Evolutionary conservation across 2,329 filamentous ascomycete species (phyloP).

Genomic region (Conoideocrella luteorostrata): DNA sequence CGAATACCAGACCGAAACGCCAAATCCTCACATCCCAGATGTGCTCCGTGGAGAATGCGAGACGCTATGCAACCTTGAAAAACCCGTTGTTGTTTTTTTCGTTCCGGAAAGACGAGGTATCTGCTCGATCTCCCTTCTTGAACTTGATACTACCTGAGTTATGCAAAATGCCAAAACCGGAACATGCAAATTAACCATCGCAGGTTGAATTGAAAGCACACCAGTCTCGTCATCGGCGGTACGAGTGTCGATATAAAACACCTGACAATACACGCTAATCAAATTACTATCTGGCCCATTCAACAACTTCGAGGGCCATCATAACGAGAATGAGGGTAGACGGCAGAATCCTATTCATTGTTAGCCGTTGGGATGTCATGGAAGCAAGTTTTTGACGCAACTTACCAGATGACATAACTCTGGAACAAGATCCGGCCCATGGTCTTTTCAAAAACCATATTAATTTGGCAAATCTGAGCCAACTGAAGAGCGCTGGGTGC

Average conservation of each 20-base stretch:
- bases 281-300: slow-evolving; percentile 59
- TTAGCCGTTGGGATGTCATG: slow-evolving; percentile 21
- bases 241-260: not conserved
- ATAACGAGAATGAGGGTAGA: slow-evolving; percentile 88
- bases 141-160: too few species aligned
- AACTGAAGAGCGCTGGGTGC: slow-evolving; percentile 90
- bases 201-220: too few species aligned
- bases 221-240: too few species aligned
- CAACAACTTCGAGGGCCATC: slow-evolving; percentile 83
- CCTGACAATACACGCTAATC: not conserved
- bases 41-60: not conserved
- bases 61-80: not conserved
- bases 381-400: slow-evolving; percentile 13
- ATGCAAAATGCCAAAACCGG: too few species aligned
- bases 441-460: slow-evolving; percentile 88
- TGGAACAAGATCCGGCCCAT: slow-evolving; percentile 94
- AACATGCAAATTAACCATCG: too few species aligned
- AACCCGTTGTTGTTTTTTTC: not conserved
- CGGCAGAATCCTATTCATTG: slow-evolving; percentile 67
- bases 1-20: not conserved
- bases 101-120: not conserved
- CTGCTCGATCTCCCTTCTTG: too few species aligned
- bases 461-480: slow-evolving; percentile 97
- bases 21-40: not conserved
- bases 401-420: slow-evolving; percentile 78